Conservation (phyloP, 2,329 filamentous ascomycete species). For the Ceratocystis ficicola region DNA sequence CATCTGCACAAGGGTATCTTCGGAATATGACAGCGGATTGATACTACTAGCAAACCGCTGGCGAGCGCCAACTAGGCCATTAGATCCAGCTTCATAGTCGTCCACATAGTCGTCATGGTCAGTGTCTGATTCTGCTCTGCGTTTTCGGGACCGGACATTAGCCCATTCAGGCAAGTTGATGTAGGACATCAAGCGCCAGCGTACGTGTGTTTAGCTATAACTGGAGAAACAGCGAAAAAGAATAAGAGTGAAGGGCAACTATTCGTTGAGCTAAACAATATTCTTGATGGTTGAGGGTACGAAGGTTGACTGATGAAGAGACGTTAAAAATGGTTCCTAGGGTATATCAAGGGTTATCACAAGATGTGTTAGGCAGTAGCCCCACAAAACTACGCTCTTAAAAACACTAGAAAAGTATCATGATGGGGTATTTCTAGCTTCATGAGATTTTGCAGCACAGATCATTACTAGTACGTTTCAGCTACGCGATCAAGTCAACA, state of each 20-base stretch:
- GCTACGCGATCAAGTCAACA: neutral
- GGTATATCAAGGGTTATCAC: constrained; percentile 5
- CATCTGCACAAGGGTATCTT: constrained; percentile 38
- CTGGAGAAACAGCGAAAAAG: neutral
- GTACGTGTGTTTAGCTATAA: neutral
- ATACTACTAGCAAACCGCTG: constrained; percentile 27
- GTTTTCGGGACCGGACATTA: constrained; percentile 15
- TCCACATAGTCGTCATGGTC: constrained; percentile 11
- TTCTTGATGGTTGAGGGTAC: neutral
- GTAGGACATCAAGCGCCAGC: constrained; percentile 1
- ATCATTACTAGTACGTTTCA: neutral
- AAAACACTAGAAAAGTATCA: neutral
- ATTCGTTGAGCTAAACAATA: neutral
- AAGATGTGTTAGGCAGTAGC: neutral
- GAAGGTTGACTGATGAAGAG: neutral
- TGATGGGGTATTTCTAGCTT: neutral
- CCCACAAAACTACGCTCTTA: neutral
- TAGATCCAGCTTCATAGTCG: neutral
- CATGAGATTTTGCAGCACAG: neutral
- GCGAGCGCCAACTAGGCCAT: constrained; percentile 4
- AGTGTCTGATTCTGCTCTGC: constrained; percentile 4
- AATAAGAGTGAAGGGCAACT: neutral
- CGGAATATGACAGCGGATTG: constrained; percentile 41
- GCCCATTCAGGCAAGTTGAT: constrained; percentile 19
- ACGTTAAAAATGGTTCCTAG: constrained; percentile 8